Percentiles rank a stretch among this genome's conserved stretches.
Conservation (phyloP, 306 rosid species). For the Cucurbita moschata region DNA sequence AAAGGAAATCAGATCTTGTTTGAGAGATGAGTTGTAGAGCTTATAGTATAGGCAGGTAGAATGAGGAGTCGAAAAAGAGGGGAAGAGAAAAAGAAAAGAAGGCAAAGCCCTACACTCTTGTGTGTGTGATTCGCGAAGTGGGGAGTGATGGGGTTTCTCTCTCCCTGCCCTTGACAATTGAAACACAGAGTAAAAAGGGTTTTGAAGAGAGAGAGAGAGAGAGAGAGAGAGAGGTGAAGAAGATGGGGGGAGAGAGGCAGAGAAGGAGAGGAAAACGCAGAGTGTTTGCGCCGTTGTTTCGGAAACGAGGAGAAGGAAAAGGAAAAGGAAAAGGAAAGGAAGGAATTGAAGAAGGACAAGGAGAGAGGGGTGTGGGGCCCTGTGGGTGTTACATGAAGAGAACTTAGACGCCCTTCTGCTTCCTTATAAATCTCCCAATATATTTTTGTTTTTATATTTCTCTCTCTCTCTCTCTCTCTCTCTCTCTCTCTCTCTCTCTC, state of each 20-base stretch:
- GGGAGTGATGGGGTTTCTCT: not conserved
- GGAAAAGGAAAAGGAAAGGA: not conserved
- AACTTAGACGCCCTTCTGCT: slow-evolving; percentile 79
- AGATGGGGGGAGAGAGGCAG: slow-evolving; percentile 1
- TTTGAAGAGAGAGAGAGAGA: slow-evolving; percentile 1
- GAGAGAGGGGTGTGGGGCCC: slow-evolving; percentile 33
- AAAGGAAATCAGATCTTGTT: slow-evolving; percentile 2
- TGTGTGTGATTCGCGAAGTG: not conserved
- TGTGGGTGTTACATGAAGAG: slow-evolving; percentile 58
- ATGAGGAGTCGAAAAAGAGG: not conserved
- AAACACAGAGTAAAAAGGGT: slow-evolving; percentile 8
- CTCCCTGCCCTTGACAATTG: slow-evolving; percentile 1
- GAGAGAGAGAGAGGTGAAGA: not conserved
- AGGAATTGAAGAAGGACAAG: not conserved
- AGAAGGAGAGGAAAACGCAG: slow-evolving; percentile 9
- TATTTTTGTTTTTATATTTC: slow-evolving; percentile 26
- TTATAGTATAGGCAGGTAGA: not conserved
- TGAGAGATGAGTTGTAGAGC: not conserved
- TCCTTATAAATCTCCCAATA: slow-evolving; percentile 8
- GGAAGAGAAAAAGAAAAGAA: not conserved
- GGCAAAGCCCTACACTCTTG: not conserved
- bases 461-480: not conserved
- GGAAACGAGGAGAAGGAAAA: not conserved
- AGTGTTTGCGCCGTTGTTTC: slow-evolving; percentile 12
- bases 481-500: not conserved